Evolutionary conservation across 306 rosid genomes (phyloP), one percentile per base, ranked within the genome.

Genomic region (Cucurbita moschata): DNA sequence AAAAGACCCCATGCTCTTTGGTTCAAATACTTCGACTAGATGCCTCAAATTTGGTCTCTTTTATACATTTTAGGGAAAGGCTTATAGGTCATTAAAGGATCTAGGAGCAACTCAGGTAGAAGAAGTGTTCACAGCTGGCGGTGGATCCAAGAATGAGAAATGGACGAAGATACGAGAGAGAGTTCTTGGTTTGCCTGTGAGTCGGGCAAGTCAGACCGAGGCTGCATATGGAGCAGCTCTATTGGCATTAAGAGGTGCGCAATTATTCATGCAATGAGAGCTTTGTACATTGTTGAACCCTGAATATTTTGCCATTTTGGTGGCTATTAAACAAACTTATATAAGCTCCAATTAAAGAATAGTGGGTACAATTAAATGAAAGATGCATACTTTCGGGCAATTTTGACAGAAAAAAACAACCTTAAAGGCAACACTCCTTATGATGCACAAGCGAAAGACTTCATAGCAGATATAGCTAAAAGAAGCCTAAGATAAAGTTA

Each of bases 201-300:
- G 82, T 42, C 82, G 82, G 14, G 94, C 97, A 73, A 72, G 44
- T 71, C 96, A 93, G 81, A 86, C 89, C 3, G 94, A 93, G 82
- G 94, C 94, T 77, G 92, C 98, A 4, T 93, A 85, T 56, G 98
- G 97, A 72, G 96, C 96, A 80, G 97, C 98, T 65, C 80, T 93
- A 68, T 82, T 93, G 85, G 97, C 97, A 12, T 61, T 85, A 69
- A 90, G 14, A 77, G 97, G 92, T 78, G 80, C 81, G 52, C 82
- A 74, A 44, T 80, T 0, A 75, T 49, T 39, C 30, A 43, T 62
- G 12, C 18, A 30, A 23, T 46, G 19, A 47, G 7, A 12, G 19
- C 54, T 7, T 66, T 66, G n/a, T 42, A 42, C 35, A 40, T 42
- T 50, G 8, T 40, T 18, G 50, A 64, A 64, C 51, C 50, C 11